Base-by-base conservation (phyloP, 2,329 filamentous ascomycete species). In the Trichoderma oligosporum region DNA sequence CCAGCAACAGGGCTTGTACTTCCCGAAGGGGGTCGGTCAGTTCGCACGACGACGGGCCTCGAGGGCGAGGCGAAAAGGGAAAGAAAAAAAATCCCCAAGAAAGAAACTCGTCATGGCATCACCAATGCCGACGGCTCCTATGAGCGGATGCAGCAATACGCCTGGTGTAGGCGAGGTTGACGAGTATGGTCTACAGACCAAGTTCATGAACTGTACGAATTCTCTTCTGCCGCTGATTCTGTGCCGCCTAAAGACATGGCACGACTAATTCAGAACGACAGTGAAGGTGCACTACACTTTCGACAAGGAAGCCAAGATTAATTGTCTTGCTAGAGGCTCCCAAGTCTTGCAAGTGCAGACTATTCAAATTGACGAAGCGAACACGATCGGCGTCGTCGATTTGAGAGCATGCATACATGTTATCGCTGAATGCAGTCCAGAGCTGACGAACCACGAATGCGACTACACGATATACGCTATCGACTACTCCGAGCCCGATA, bases 281-380 rank as follows among this genome's bases (percentile, higher is more conserved):
- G 92, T 97, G 73, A 97, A 97, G 80, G 88, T 97, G 48, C 86
- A 96, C 60, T 99, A 97, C 74, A 96, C 91, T 29, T 97, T 97
- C 74, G 92, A 97, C 71, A 86, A 87, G 68, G 87, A 93, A 64
- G 87, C 85, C 74, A 91, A 91, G 73, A 87, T 91, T 62, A 92
- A 93, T 69, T 97, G 91, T 73, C 81, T 99, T 48, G 92, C 93
- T 59, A 84, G 93, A 66, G 87, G 90, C 78, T 88, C 90, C 16
- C 86, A 93, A 59, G 81, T 87, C 14, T 78, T 96, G 58, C 82
- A 88, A 52, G 84, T 97, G 35, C 90, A 91, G 66, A 90, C 91
- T 2, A 82, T 95, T 12, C 81, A 84, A 22, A 76, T 97, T 60
- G 90, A 97, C 69, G 89, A 95, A 58, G 81, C 79, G 59, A 89